These are phyloP conservation scores for Beauveria medogensis DNA, from an alignment of 2,329 filamentous ascomycete genomes.

Conservation along the genomic window DNA sequence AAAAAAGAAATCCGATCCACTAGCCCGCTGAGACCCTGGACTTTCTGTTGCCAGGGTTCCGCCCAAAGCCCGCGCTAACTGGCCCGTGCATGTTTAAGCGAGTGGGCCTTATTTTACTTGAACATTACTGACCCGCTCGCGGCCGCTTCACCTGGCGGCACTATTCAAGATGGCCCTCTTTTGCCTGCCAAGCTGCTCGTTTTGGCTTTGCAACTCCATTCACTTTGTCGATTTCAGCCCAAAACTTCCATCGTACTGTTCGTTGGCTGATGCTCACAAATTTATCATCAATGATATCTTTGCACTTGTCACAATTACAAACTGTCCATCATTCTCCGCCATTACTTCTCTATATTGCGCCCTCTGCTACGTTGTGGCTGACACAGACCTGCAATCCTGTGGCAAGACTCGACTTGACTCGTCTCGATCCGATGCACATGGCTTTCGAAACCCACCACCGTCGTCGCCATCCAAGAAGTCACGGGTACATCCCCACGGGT, in stretches of 20 bases:
- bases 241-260: background rate
- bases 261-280: background rate
- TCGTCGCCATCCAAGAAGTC: too few species aligned
- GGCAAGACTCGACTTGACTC: background rate
- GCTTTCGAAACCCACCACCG: background rate
- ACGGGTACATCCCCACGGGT: too few species aligned
- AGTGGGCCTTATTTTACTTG: slow-evolving; percentile 20
- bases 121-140: slow-evolving; percentile 20
- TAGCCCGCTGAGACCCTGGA: background rate
- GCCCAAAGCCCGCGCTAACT: slow-evolving; percentile 10
- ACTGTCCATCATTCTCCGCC: background rate
- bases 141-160: background rate
- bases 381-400: background rate
- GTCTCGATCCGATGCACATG: background rate
- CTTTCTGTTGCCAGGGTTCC: slow-evolving; percentile 10
- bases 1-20: background rate
- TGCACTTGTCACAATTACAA: background rate
- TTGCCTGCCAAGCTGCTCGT: background rate
- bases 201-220: too few species aligned
- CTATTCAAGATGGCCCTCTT: background rate
- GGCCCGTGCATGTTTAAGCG: slow-evolving; percentile 24
- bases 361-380: background rate
- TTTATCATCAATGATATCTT: background rate
- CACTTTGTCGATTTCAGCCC: background rate
- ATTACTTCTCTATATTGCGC: background rate